A percentile compares a stretch with the other conserved stretches of the same genome.
Evolutionary conservation across 805 yeast species (phyloP).

Genomic region (Lipomyces mesembrius): DNA sequence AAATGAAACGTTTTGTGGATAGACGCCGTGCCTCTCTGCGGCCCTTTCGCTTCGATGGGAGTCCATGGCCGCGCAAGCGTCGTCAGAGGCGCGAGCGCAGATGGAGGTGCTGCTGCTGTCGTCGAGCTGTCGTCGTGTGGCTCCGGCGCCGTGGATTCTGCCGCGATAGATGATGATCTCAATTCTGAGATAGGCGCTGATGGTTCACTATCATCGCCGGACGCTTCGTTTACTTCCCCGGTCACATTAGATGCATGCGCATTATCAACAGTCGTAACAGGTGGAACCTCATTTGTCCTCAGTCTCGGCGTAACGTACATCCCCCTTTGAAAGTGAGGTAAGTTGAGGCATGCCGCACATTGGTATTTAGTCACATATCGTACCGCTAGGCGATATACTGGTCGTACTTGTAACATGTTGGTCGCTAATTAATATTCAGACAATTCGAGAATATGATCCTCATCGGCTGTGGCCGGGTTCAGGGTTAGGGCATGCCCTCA

Average conservation of each 20-base stretch:
- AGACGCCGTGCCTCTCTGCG: background rate
- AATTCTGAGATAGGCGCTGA: background rate
- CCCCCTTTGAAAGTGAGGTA: background rate
- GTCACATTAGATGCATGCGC: background rate
- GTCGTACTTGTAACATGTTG: background rate
- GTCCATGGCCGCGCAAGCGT: background rate
- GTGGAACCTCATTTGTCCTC: background rate
- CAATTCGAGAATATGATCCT: no score
- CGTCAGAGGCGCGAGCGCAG: background rate
- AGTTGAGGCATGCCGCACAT: background rate
- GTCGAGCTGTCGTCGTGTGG: background rate
- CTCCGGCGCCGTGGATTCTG: background rate
- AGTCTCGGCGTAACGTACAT: background rate
- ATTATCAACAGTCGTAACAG: background rate
- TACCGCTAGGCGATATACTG: background rate
- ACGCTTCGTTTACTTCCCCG: background rate
- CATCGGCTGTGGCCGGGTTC: no score
- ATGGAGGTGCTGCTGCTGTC: background rate
- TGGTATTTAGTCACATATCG: background rate
- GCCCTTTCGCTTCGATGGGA: background rate
- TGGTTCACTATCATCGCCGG: background rate
- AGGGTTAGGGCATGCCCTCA: no score
- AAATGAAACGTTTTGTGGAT: constrained; percentile 21
- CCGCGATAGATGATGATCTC: background rate
- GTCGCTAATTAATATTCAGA: no score